Percentiles rank a stretch among this genome's conserved stretches.
Conservation (phyloP, 306 rosid species). For the Urtica urens region DNA sequence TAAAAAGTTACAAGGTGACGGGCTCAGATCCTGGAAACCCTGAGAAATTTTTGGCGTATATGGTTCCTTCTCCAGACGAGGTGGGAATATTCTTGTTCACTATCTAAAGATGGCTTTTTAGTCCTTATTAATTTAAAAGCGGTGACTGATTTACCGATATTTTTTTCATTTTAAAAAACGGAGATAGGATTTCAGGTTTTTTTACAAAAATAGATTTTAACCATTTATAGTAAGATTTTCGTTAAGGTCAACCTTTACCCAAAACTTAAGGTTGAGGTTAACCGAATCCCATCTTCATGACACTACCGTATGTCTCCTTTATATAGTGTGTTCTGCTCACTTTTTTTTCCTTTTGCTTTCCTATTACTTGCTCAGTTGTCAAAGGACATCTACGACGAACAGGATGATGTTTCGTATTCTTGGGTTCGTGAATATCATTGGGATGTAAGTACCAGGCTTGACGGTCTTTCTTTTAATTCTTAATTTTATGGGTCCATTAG, state of each 20-base stretch:
- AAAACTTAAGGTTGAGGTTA: too few species aligned
- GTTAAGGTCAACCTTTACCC: too few species aligned
- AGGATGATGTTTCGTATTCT: conserved; percentile 64
- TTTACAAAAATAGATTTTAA: neutral
- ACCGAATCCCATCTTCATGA: too few species aligned
- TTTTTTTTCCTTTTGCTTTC: neutral
- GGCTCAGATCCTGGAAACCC: conserved; percentile 65
- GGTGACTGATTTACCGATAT: too few species aligned
- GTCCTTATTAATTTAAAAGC: conserved; percentile 5
- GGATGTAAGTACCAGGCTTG: conserved; percentile 54
- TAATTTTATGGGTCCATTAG: too few species aligned
- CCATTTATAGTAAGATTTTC: neutral
- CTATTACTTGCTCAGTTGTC: conserved; percentile 51
- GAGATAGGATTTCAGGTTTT: neutral
- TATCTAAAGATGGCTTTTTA: neutral
- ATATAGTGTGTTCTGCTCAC: too few species aligned
- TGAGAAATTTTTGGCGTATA: conserved; percentile 88
- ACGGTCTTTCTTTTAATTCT: too few species aligned
- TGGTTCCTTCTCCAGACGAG: conserved; percentile 90
- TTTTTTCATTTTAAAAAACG: conserved; percentile 3
- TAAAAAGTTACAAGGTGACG: conserved; percentile 73
- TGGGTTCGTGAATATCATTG: conserved; percentile 94
- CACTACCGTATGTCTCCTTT: too few species aligned
- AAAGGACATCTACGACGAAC: conserved; percentile 74
- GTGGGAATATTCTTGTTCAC: conserved; percentile 23